Conservation (phyloP, 495 filamentous ascomycete species). For the Aspergillus egyptiacus region DNA sequence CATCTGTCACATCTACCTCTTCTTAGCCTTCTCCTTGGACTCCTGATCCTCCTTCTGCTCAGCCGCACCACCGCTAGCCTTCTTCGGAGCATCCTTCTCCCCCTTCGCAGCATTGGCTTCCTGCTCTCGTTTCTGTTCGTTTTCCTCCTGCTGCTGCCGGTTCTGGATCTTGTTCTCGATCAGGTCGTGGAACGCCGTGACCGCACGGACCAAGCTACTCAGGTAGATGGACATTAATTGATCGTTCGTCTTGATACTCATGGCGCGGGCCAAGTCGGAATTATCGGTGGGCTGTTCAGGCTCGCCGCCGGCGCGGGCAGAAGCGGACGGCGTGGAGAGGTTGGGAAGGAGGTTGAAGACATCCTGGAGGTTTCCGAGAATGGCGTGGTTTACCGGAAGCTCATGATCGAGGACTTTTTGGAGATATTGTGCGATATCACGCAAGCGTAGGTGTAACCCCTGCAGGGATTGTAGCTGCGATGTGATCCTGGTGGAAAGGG, state of each 20-base stretch:
- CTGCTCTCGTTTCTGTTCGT: conserved; percentile 75
- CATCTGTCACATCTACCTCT: conserved; percentile 44
- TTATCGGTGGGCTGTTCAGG: conserved; percentile 50
- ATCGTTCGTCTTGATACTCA: conserved; percentile 99
- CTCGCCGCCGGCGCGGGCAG: conserved; percentile 41
- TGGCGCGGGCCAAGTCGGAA: conserved; percentile 81
- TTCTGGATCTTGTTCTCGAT: conserved; percentile 99
- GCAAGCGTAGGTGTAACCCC: conserved; percentile 88
- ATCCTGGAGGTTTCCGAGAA: conserved; percentile 95
- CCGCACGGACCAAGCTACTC: conserved; percentile 90
- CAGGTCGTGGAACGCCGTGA: conserved; percentile 97
- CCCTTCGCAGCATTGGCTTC: conserved; percentile 48
- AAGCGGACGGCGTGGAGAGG: conserved; percentile 72
- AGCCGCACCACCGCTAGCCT: conserved; percentile 51
- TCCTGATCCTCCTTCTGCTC: conserved; percentile 64
- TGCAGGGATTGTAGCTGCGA: conserved; percentile 96
- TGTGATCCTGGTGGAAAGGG: conserved; percentile 95
- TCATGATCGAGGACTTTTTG: conserved; percentile 91
- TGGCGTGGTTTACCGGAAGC: conserved; percentile 93
- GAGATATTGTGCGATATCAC: conserved; percentile 91
- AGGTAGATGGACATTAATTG: conserved; percentile 98
- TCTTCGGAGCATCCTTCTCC: conserved; percentile 59
- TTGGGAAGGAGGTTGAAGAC: conserved; percentile 99
- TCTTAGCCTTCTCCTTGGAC: conserved; percentile 54
- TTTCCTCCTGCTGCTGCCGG: conserved; percentile 91